phyloP scores from a whole-genome alignment of 1,284 basidiomycete species.

The Fomitopsis schrenkii region DNA sequence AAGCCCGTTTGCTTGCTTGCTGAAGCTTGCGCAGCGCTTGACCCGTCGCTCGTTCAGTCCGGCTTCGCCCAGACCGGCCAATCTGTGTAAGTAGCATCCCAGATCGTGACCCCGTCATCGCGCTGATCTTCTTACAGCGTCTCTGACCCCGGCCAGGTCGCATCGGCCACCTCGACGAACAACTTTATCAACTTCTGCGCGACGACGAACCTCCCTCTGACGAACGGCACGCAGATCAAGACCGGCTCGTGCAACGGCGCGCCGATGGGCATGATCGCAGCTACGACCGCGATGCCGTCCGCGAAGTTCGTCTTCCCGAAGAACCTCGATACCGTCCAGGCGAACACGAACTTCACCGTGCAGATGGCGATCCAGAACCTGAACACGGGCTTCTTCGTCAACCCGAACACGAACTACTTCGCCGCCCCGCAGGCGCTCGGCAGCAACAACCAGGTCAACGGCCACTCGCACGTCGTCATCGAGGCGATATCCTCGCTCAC shows the following conservation, averaged over 20 bases:
- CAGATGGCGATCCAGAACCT: slow-evolving; percentile 40
- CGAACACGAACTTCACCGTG: slow-evolving; percentile 48
- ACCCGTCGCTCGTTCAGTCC: slow-evolving; percentile 46
- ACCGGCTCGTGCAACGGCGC: slow-evolving; percentile 58
- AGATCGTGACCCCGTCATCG: neutral
- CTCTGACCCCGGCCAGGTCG: slow-evolving; percentile 43
- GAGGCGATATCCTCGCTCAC: slow-evolving; percentile 40
- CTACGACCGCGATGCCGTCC: slow-evolving; percentile 45
- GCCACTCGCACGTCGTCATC: slow-evolving; percentile 59
- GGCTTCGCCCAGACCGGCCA: slow-evolving; percentile 51
- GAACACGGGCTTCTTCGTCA: slow-evolving; percentile 49
- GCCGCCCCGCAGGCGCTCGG: slow-evolving; percentile 44
- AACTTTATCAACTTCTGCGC: slow-evolving; percentile 74
- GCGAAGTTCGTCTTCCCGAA: slow-evolving; percentile 48
- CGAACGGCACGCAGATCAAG: slow-evolving; percentile 54
- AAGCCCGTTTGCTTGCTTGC: slow-evolving; percentile 15
- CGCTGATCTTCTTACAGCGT: slow-evolving; percentile 24
- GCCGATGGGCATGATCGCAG: slow-evolving; percentile 50
- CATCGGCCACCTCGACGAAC: slow-evolving; percentile 60
- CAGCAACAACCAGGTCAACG: slow-evolving; percentile 37
- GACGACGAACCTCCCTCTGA: slow-evolving; percentile 49
- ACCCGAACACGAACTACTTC: slow-evolving; percentile 47
- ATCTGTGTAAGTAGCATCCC: slow-evolving; percentile 28
- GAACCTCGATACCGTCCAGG: slow-evolving; percentile 43
- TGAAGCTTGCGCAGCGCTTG: slow-evolving; percentile 37